Conservation (phyloP, 306 rosid genomes). For the Medicago truncatula region DNA sequence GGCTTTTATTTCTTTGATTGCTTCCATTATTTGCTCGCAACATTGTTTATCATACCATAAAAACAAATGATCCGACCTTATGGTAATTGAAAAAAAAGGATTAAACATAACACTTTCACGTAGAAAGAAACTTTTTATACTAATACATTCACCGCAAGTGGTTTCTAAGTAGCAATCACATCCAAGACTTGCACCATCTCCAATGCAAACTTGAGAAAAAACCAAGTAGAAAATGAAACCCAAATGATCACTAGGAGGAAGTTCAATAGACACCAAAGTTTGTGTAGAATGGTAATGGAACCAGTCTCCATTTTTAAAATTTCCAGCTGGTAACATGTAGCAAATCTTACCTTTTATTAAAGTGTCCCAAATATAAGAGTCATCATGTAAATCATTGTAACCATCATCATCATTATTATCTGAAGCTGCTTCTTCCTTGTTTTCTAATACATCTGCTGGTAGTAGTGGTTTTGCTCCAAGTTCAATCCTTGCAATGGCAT, state of each 20-base stretch:
- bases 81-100: too few relatives aligned
- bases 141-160: too few relatives aligned
- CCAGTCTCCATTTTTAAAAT: not conserved
- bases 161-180: too few relatives aligned
- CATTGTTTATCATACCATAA: too few relatives aligned
- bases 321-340: not conserved
- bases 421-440: not conserved
- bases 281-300: not conserved
- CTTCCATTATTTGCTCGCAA: too few relatives aligned
- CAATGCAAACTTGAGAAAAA: not conserved
- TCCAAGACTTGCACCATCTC: not conserved
- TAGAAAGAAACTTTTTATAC: too few relatives aligned
- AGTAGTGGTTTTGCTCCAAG: not conserved
- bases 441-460: not conserved
- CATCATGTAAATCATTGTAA: too few relatives aligned
- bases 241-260: not conserved
- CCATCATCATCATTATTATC: not conserved
- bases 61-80: too few relatives aligned
- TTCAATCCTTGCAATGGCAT: not conserved
- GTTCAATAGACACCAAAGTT: not conserved
- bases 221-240: not conserved
- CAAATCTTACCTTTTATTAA: not conserved
- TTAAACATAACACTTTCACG: too few relatives aligned
- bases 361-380: too few relatives aligned
- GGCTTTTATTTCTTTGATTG: too few relatives aligned